Base-by-base conservation (phyloP, 257 asterid genomes). In the Prunella vulgaris region DNA sequence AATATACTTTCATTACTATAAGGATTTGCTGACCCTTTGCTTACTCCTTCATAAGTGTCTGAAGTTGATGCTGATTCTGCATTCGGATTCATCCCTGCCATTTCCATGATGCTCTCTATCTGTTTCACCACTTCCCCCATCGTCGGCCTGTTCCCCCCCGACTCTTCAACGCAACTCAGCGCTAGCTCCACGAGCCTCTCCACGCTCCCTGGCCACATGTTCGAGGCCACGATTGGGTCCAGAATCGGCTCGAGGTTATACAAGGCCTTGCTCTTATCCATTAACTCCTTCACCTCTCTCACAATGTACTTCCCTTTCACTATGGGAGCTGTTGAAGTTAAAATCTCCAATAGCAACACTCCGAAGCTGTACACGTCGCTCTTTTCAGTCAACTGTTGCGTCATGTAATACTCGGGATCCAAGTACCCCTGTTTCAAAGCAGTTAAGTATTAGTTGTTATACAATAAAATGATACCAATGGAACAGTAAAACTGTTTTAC, bases 341-440 rank as follows among this genome's bases (percentile, higher is more conserved):
- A 40, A 54, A 93, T 74, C 51, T 93, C 98, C 37, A 88, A 72
- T 42, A 93, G 81, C 52, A 90, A 54, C 27, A 90, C 86, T 14
- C 98, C 98, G 2, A 80, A 93, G 82, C 98, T 84, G 46, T 93
- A 93, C 4, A 93, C 97, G 44, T 93, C 98, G 67, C 98, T 93
- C 88, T 90, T 93, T 73, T 93, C 97, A 0, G 92, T 90, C 73
- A 93, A 74, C 38, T 87, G 93, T 5, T 90, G 78, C 10, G 98
- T 93, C 96, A 87, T 90, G 88, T 90, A 93, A 63, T 93, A 93
- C 66, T 93, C 98, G 0, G 98, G 98, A 82, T 93, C 98, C 92
- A 93, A 70, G 78, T 90, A 93, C 38, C 98, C 98, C 98, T 93
- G 49, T 13, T 13, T 13, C 5, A 14, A 13, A 3, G 17, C 51